A percentile compares a stretch with the other conserved stretches of the same genome.
phyloP scores from a whole-genome alignment of 202 grass and related monocot species.

The Bolboschoenoplectus hybrid region DNA sequence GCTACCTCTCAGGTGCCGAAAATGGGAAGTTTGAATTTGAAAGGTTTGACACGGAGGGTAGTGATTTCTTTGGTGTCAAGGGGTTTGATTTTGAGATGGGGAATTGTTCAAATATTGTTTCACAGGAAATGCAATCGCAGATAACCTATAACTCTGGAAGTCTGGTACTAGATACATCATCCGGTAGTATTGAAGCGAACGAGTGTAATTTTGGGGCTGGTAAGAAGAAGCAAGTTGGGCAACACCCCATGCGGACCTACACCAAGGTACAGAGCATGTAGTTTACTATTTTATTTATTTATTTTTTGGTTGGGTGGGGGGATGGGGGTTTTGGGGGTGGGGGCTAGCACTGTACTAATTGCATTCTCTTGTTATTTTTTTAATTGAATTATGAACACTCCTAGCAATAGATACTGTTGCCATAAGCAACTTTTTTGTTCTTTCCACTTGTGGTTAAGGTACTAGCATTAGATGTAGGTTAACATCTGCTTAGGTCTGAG shows the following conservation, averaged over 20 bases:
- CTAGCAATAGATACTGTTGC: neutral
- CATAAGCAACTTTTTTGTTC: neutral
- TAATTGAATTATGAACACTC: neutral
- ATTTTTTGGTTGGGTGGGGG: neutral
- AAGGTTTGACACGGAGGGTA: conserved; percentile 57
- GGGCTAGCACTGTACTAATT: neutral
- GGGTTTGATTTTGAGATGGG: conserved; percentile 50
- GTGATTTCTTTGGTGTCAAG: conserved; percentile 56
- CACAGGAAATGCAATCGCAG: conserved; percentile 48
- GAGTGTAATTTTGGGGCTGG: conserved; percentile 54
- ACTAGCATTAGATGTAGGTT: neutral
- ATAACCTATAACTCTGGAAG: conserved; percentile 54
- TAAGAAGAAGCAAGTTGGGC: conserved; percentile 50
- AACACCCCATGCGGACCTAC: conserved; percentile 79
- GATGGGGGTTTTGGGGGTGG: neutral
- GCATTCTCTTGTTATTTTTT: neutral
- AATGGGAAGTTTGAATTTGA: conserved; percentile 61
- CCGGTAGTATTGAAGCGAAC: conserved; percentile 66
- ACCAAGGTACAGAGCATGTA: conserved; percentile 66
- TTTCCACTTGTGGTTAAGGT: neutral
- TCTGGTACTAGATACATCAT: conserved; percentile 69
- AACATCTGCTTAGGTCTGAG: neutral
- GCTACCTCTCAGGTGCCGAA: conserved; percentile 61
- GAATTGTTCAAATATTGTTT: conserved; percentile 56
- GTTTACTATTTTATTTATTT: neutral